Conservation (phyloP, 257 asterid species). For the Scutellaria minor region DNA sequence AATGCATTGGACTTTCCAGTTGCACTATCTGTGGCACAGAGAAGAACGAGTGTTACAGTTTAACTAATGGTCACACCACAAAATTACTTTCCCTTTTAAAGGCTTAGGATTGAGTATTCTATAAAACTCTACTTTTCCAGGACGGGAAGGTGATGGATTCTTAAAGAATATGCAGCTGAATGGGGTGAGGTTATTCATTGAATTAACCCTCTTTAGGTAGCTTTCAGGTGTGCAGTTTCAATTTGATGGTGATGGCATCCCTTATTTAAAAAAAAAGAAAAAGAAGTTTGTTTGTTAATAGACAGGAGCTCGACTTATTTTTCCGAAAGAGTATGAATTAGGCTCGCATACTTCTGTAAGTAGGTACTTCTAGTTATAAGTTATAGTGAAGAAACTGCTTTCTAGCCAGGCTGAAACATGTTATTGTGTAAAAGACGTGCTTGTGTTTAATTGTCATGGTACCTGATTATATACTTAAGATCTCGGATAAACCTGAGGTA, state of each 20-base stretch:
- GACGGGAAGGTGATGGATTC: constrained; percentile 24
- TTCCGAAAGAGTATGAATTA: constrained; percentile 7
- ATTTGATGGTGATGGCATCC: constrained; percentile 17
- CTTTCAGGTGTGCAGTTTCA: constrained; percentile 12
- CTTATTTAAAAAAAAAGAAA: background rate
- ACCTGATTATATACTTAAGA: background rate
- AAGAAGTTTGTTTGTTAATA: background rate
- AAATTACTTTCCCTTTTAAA: background rate
- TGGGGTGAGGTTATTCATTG: background rate
- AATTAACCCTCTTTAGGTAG: constrained; percentile 1
- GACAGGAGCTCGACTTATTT: constrained; percentile 18
- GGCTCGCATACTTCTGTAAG: background rate
- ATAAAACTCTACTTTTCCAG: background rate
- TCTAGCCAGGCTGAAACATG: constrained; percentile 1
- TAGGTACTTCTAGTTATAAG: constrained; percentile 7
- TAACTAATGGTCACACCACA: background rate
- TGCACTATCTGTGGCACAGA: constrained; percentile 14
- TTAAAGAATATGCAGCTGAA: constrained; percentile 22
- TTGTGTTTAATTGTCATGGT: background rate
- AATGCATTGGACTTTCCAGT: constrained; percentile 1
- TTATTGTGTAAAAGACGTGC: background rate
- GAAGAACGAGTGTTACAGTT: constrained; percentile 10
- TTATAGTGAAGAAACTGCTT: background rate
- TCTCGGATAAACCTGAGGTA: constrained; percentile 9
- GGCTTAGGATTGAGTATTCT: constrained; percentile 5